These are phyloP conservation scores for Thalassiosira exigua DNA, from an alignment of 352 stramenopile genomes.

Conservation along the genomic window DNA sequence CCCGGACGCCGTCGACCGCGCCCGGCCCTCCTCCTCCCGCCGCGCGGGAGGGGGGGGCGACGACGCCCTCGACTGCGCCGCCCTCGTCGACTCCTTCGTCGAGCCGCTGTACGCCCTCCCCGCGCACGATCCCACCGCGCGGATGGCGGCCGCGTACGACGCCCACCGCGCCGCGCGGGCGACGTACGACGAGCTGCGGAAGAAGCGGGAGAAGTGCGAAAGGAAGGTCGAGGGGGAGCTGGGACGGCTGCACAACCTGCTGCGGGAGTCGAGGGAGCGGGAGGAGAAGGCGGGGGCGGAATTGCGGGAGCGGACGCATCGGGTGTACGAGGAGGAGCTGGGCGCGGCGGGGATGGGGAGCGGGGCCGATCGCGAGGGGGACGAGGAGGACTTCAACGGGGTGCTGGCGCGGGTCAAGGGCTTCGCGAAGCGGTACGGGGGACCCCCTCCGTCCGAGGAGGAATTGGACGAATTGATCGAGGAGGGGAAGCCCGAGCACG, in stretches of 20 bases:
- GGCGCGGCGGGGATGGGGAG: neutral
- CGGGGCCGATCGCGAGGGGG: neutral
- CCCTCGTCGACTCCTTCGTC: conserved; percentile 10
- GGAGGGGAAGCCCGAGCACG: neutral
- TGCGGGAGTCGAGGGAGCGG: conserved; percentile 13
- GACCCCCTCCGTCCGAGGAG: neutral
- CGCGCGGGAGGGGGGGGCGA: no score
- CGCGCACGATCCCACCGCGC: neutral
- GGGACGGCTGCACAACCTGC: conserved; percentile 21
- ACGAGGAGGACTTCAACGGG: neutral
- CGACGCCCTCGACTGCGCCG: conserved; percentile 2
- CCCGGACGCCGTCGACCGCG: neutral
- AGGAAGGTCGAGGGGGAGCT: neutral
- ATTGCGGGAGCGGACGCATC: conserved; percentile 10
- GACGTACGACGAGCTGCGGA: neutral
- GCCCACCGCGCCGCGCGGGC: neutral
- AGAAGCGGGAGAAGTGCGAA: neutral
- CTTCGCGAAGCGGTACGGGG: neutral
- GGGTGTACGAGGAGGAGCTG: conserved; percentile 7
- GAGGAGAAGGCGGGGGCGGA: neutral
- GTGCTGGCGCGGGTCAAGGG: neutral
- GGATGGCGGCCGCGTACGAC: neutral
- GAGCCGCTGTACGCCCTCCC: conserved; percentile 3
- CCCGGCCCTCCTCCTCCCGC: no score
- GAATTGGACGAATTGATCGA: neutral